phyloP scores from a whole-genome alignment of 768 basidiomycete genomes.

The Phaffia australis region DNA sequence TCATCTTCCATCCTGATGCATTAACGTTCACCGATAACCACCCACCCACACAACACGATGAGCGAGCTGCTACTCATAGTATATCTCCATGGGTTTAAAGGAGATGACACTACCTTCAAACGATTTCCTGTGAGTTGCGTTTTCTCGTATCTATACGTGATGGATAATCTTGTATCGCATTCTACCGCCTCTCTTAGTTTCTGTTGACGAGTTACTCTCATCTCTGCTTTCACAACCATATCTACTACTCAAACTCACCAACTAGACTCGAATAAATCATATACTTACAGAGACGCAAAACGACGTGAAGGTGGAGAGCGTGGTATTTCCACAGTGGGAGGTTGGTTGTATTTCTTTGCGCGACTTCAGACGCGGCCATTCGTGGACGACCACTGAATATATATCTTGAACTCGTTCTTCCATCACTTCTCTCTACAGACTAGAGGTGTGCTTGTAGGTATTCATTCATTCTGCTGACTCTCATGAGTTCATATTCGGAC shows the following conservation, averaged over 20 bases:
- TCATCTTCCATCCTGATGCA: no score
- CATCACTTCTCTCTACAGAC: conserved; percentile 42
- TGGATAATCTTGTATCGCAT: not conserved
- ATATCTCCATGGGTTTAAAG: conserved; percentile 41
- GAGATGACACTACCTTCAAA: conserved; percentile 39
- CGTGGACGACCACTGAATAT: no score
- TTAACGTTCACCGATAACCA: not conserved
- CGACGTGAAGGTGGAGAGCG: conserved; percentile 52
- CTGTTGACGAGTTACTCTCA: not conserved
- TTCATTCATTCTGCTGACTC: not conserved
- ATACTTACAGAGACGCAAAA: conserved; percentile 57
- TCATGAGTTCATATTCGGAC: not conserved
- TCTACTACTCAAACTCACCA: not conserved
- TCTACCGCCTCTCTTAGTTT: not conserved
- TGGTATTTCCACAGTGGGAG: conserved; percentile 51
- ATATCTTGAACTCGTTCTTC: not conserved
- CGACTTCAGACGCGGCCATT: not conserved
- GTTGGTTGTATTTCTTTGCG: not conserved
- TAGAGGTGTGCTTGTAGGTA: conserved; percentile 71
- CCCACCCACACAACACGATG: not conserved
- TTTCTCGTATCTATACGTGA: not conserved
- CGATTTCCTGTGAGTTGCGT: conserved; percentile 51
- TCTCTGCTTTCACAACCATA: not conserved
- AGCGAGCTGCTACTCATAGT: conserved; percentile 32
- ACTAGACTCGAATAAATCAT: conserved; percentile 48